Percentiles rank a stretch among this genome's conserved stretches.
These are phyloP conservation scores for Carex pumila DNA, from an alignment of 176 grass and related monocot genomes.

Conservation along the genomic window DNA sequence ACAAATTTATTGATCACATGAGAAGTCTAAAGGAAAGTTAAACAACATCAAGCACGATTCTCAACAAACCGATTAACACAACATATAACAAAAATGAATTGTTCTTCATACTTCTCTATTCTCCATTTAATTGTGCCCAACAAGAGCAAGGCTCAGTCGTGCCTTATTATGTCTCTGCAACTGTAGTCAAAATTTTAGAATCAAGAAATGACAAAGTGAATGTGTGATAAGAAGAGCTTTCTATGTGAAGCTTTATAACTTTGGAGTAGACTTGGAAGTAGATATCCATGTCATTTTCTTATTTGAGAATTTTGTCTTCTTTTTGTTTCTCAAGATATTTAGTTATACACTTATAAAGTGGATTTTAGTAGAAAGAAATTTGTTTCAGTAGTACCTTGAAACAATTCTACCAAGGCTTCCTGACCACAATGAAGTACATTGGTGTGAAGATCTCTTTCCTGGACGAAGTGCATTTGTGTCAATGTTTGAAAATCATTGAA, in stretches of 20 bases:
- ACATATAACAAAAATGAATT: background rate
- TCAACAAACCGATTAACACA: constrained; percentile 7
- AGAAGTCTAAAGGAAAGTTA: background rate
- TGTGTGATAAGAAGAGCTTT: no score
- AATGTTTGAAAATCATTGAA: background rate
- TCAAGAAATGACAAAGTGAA: no score
- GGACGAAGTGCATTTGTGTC: background rate
- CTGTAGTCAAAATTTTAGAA: background rate
- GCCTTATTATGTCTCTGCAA: background rate
- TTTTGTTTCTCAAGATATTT: background rate
- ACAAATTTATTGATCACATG: constrained; percentile 7
- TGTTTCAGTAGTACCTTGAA: background rate
- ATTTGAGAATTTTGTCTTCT: background rate
- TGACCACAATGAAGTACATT: constrained; percentile 77
- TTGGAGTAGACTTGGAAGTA: no score
- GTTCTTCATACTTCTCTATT: background rate
- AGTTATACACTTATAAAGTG: background rate
- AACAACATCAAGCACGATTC: background rate
- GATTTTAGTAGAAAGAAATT: background rate
- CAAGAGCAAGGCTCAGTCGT: no score
- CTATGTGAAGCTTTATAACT: no score
- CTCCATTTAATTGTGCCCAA: background rate
- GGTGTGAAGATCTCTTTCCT: constrained; percentile 97
- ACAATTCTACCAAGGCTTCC: constrained; percentile 45
- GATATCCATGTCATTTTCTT: no score